These are phyloP conservation scores for Alternaria hordeiaustralica DNA, from an alignment of 2,329 filamentous ascomycete genomes.

Conservation along the genomic window DNA sequence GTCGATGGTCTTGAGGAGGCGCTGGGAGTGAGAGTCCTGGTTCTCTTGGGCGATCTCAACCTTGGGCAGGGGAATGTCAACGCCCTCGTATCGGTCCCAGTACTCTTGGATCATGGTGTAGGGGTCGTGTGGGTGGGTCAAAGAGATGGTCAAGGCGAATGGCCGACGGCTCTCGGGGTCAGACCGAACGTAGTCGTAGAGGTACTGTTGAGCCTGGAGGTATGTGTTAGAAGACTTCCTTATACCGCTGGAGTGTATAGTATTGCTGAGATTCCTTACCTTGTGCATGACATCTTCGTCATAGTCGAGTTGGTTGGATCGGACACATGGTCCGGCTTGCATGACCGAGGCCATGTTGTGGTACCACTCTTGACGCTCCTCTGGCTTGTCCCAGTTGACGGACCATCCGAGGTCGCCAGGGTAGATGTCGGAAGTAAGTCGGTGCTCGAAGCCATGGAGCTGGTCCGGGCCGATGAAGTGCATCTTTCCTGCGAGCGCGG, in stretches of 20 bases:
- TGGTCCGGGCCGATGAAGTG: constrained; percentile 92
- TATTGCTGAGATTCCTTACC: constrained; percentile 28
- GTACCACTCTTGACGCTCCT: constrained; percentile 85
- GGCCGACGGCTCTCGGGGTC: constrained; percentile 71
- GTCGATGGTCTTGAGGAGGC: constrained; percentile 84
- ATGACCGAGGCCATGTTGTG: constrained; percentile 94
- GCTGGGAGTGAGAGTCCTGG: constrained; percentile 85
- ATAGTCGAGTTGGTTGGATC: constrained; percentile 94
- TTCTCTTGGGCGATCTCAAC: constrained; percentile 79
- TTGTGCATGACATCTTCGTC: constrained; percentile 96
- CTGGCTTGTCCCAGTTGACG: constrained; percentile 92
- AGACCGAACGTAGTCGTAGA: constrained; percentile 89
- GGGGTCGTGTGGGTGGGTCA: constrained; percentile 93
- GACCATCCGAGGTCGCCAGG: constrained; percentile 94
- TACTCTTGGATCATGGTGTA: constrained; percentile 94
- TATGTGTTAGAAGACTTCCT: constrained; percentile 9
- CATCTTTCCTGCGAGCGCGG: constrained; percentile 93
- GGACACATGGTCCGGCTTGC: constrained; percentile 85
- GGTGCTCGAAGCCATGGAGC: constrained; percentile 88
- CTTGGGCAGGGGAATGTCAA: constrained; percentile 84
- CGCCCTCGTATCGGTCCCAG: constrained; percentile 89
- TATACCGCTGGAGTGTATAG: neutral
- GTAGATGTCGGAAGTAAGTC: constrained; percentile 91
- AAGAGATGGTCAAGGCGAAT: constrained; percentile 87
- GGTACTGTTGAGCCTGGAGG: constrained; percentile 75